phyloP scores from a whole-genome alignment of 164 flowering plant genomes.

The Tetracentron sinense region DNA sequence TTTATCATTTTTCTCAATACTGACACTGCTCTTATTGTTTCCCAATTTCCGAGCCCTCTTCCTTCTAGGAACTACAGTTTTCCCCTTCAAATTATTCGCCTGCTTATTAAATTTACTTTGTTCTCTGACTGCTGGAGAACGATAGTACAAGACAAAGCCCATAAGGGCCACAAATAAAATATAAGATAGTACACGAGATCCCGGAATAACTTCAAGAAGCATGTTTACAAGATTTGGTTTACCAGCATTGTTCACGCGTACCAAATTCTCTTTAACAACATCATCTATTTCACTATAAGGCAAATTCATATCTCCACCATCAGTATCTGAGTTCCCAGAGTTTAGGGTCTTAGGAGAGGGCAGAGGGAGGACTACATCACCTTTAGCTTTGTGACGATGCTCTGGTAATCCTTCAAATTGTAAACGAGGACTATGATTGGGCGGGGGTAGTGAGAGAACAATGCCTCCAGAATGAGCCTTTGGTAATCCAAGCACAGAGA shows the following conservation, averaged over 20 bases:
- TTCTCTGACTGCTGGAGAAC: slow-evolving; percentile 6
- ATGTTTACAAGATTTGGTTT: background rate
- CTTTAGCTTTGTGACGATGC: slow-evolving; percentile 8
- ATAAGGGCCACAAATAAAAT: slow-evolving; percentile 10
- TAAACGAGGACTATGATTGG: slow-evolving; percentile 9
- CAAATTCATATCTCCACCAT: slow-evolving; percentile 1
- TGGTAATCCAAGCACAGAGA: slow-evolving; percentile 6
- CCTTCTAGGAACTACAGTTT: slow-evolving; percentile 32
- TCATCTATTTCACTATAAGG: slow-evolving; percentile 6
- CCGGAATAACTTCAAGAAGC: background rate
- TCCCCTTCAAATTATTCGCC: slow-evolving; percentile 16
- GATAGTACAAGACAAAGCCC: slow-evolving; percentile 8
- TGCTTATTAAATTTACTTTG: slow-evolving; percentile 15
- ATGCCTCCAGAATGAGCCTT: slow-evolving; percentile 13
- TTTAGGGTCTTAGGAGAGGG: slow-evolving; percentile 16
- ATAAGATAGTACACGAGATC: background rate
- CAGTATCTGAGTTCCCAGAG: background rate
- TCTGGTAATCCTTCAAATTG: slow-evolving; percentile 6
- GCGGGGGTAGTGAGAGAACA: slow-evolving; percentile 17
- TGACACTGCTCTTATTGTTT: slow-evolving; percentile 22
- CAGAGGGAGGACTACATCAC: slow-evolving; percentile 16
- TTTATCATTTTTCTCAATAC: slow-evolving; percentile 17
- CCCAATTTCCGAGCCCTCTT: slow-evolving; percentile 45
- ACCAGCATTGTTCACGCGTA: background rate
- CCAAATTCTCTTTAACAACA: slow-evolving; percentile 2